Evolutionary conservation across 2,329 filamentous ascomycete genomes (phyloP), one percentile per base, ranked within the genome.

Genomic region (Fusarium pseudocircinatum): DNA sequence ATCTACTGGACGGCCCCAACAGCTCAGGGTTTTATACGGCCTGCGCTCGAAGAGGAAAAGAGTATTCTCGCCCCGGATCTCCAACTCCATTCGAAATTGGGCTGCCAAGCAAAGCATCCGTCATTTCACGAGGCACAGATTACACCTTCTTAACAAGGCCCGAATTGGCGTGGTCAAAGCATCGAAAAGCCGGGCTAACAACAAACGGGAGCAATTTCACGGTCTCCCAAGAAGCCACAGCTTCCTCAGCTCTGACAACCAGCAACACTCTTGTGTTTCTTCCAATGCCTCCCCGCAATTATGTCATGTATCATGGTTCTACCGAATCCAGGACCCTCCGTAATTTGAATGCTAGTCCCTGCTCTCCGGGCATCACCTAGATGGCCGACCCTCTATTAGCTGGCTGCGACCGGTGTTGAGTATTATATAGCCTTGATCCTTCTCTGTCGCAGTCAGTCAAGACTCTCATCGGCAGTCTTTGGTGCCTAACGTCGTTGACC

Each of bases 281-380:
- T 67, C 61, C 54, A 56, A 61, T 70, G 62, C 58, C 76, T 79
- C 81, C 79, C 79, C 81, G 81, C 80, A 84, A 84, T 85, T 85
- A 85, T 85, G 83, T 84, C 83, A 85, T 84, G 83, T 83, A 81
- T 81, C 80, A 78, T 78, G 75, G 75, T 78, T 77, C 79, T 75
- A 75, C 71, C 75, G 75, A 79, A 82, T 82, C 78, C 78, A 79
- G 73, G 80, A 76, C 75, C 79, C 76, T 81, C 78, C 79, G 75
- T 79, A 79, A 80, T 81, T 79, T 81, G 77, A 72, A 79, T 60
- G 71, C 73, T 69, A 74, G 76, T 74, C 75, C 74, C 71, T 78
- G 75, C 76, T 78, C 76, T 74, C 75, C 62, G 65, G 66, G 74
- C 74, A 74, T 74, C 74, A 74, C 67, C 65, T 70, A 68, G 65